A percentile compares a stretch with the other conserved stretches of the same genome.
Conservation (phyloP, 2,329 filamentous ascomycete genomes). For the Nemania abortiva region DNA sequence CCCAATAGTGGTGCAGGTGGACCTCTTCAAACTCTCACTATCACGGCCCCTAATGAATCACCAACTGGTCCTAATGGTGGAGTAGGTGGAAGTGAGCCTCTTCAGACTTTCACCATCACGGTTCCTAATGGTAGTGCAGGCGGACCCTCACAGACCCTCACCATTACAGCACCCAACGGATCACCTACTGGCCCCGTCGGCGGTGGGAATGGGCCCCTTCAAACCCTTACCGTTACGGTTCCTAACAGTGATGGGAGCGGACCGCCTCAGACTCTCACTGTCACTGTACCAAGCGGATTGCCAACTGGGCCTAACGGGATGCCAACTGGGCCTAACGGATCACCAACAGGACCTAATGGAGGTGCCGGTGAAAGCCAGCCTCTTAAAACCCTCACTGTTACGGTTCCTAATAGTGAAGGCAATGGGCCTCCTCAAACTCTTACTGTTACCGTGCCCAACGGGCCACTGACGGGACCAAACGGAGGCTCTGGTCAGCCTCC, state of each 20-base stretch:
- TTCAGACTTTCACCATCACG: slow-evolving; percentile 17
- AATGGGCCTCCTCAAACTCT: slow-evolving; percentile 18
- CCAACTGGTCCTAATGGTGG: slow-evolving; percentile 13
- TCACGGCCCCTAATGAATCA: slow-evolving; percentile 24
- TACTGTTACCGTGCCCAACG: slow-evolving; percentile 25
- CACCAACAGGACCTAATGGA: slow-evolving; percentile 4
- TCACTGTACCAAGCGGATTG: slow-evolving; percentile 42
- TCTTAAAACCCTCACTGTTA: slow-evolving; percentile 30
- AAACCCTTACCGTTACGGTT: slow-evolving; percentile 21
- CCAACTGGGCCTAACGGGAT: slow-evolving; percentile 10
- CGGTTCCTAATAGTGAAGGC: slow-evolving; percentile 22
- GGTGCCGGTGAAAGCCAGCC: slow-evolving; percentile 12
- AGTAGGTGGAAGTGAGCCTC: neutral
- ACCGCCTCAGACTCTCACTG: slow-evolving; percentile 42
- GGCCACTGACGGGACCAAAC: neutral
- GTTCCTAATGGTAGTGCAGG: neutral
- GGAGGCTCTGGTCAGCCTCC: slow-evolving; percentile 5
- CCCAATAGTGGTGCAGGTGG: slow-evolving; percentile 17
- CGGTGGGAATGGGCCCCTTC: slow-evolving; percentile 4
- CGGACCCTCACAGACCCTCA: slow-evolving; percentile 7
- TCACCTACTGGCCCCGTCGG: slow-evolving; percentile 4
- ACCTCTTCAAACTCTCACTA: slow-evolving; percentile 22
- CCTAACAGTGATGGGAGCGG: slow-evolving; percentile 32
- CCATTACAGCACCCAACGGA: slow-evolving; percentile 10
- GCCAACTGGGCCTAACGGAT: slow-evolving; percentile 6